A percentile compares a stretch with the other conserved stretches of the same genome.
Conservation (phyloP, 2,329 filamentous ascomycete genomes). For the Fusarium sp. region DNA sequence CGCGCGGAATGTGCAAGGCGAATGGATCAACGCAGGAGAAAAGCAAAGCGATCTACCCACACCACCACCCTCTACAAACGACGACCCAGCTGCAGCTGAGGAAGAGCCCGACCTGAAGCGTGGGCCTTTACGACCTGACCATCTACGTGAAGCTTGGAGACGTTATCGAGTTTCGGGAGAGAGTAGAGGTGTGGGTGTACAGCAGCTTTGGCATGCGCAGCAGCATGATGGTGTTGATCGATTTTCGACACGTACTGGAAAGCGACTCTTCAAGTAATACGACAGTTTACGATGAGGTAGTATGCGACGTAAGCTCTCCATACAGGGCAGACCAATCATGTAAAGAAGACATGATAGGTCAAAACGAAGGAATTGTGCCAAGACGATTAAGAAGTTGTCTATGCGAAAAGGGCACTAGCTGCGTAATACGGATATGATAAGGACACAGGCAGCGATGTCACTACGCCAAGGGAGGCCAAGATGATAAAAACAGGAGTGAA, state of each 20-base stretch:
- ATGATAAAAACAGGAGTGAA: not conserved
- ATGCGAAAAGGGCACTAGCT: not conserved
- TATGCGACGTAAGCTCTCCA: not conserved
- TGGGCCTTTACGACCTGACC: slow-evolving; percentile 77
- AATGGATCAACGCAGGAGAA: slow-evolving; percentile 74
- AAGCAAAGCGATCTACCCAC: slow-evolving; percentile 65
- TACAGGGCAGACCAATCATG: not conserved
- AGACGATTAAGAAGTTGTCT: not conserved
- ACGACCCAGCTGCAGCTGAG: slow-evolving; percentile 47
- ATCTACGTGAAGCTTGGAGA: slow-evolving; percentile 78
- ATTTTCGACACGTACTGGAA: slow-evolving; percentile 66
- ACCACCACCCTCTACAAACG: slow-evolving; percentile 53
- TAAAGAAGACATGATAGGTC: not conserved
- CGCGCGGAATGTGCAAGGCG: slow-evolving; percentile 75
- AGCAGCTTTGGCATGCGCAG: slow-evolving; percentile 71
- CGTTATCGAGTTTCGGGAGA: slow-evolving; percentile 73
- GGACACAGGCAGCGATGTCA: not conserved
- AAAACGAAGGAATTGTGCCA: not conserved
- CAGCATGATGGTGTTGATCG: slow-evolving; percentile 69
- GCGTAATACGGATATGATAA: not conserved
- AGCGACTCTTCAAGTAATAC: slow-evolving; percentile 64
- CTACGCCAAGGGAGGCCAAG: slow-evolving; percentile 8
- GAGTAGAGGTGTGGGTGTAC: slow-evolving; percentile 70
- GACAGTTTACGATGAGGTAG: not conserved
- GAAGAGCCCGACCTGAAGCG: slow-evolving; percentile 50